These are phyloP conservation scores for Erysimum pusillum DNA, from an alignment of 441 rosid genomes.

Conservation along the genomic window DNA sequence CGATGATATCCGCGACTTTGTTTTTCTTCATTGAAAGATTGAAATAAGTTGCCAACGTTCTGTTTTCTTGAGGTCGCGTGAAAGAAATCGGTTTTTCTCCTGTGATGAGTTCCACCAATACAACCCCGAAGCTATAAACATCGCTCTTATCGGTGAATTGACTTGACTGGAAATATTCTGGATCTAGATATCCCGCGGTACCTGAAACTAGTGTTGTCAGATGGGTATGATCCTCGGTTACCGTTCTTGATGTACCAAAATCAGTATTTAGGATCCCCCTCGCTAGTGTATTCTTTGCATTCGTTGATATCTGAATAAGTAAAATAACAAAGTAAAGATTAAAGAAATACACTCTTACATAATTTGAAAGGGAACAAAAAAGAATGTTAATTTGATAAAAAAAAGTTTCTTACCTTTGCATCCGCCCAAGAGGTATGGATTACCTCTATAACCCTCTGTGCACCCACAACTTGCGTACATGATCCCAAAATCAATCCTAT, in stretches of 20 bases:
- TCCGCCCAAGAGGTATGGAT: conserved; percentile 42
- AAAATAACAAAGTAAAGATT: background rate
- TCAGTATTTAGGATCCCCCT: background rate
- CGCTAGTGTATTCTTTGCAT: background rate
- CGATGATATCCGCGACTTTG: background rate
- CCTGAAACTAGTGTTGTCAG: conserved; percentile 18
- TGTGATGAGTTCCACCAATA: background rate
- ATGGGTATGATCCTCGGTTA: conserved; percentile 18
- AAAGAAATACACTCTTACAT: background rate
- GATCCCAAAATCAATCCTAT: background rate
- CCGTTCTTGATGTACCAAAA: conserved; percentile 24
- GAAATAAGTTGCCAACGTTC: conserved; percentile 27
- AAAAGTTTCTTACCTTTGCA: conserved; percentile 36
- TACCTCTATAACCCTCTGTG: conserved; percentile 7
- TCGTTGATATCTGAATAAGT: conserved; percentile 43
- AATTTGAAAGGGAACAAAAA: background rate
- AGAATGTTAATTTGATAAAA: background rate
- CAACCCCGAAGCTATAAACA: conserved; percentile 21
- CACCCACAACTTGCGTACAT: conserved; percentile 37
- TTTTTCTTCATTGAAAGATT: conserved; percentile 8
- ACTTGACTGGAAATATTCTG: conserved; percentile 30
- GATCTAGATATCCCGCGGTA: conserved; percentile 8
- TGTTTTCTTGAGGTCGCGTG: conserved; percentile 5
- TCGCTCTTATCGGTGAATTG: conserved; percentile 73
- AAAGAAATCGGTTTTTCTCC: conserved; percentile 17